Percentiles rank a stretch among this genome's conserved stretches.
Evolutionary conservation across 805 yeast species (phyloP).

Genomic region (Saccharomycopsis synnaedendra): DNA sequence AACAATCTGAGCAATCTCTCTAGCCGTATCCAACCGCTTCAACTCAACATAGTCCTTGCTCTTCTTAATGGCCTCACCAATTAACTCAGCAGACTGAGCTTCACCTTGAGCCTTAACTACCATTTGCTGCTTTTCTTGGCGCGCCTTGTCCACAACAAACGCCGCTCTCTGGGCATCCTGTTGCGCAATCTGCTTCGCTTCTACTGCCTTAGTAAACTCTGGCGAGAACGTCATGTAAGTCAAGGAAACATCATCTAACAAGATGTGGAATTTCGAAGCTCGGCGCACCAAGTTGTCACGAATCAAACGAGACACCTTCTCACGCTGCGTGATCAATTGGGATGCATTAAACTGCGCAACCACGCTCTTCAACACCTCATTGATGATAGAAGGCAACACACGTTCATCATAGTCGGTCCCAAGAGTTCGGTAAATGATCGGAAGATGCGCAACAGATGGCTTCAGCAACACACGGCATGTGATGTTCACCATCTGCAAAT

Average conservation of each 20-base stretch:
- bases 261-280: slow-evolving; percentile 78
- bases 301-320: slow-evolving; percentile 82
- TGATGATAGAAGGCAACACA: slow-evolving; percentile 94
- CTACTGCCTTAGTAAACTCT: slow-evolving; percentile 95
- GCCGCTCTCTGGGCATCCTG: slow-evolving; percentile 99
- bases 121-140: slow-evolving; percentile 94
- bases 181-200: slow-evolving; percentile 98
- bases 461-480: slow-evolving; percentile 95
- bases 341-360: slow-evolving; percentile 98
- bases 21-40: slow-evolving; percentile 93
- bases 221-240: slow-evolving; percentile 97
- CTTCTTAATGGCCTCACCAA: slow-evolving; percentile 98
- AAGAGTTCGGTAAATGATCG: slow-evolving; percentile 80
- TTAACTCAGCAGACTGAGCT: slow-evolving; percentile 93
- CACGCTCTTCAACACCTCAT: slow-evolving; percentile 91
- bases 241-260: slow-evolving; percentile 90
- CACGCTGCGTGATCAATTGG: slow-evolving; percentile 98
- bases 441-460: slow-evolving; percentile 71
- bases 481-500: slow-evolving; percentile 96
- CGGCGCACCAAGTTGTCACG: slow-evolving; percentile 86
- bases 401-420: slow-evolving; percentile 95
- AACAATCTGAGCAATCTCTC: slow-evolving; percentile 83
- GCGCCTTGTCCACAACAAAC: slow-evolving; percentile 90
- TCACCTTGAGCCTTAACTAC: slow-evolving; percentile 98
- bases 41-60: slow-evolving; percentile 92